Base-by-base conservation (phyloP, 129 eudicot species). In the Tanacetum coccineum region DNA sequence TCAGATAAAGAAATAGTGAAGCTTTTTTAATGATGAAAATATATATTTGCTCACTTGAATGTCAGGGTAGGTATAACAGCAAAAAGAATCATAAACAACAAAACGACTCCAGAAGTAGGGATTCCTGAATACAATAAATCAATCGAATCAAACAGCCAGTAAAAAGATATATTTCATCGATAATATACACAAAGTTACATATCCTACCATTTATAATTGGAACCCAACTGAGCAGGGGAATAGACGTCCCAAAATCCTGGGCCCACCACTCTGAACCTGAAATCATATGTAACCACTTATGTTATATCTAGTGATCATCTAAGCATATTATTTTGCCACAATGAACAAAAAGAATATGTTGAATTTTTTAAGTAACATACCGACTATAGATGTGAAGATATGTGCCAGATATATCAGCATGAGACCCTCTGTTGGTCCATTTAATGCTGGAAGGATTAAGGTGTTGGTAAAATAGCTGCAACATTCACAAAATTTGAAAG, bases 371-470 rank as follows among this genome's bases (percentile, higher is more conserved):
- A 30, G 55, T 70, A 18, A 3, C 82, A 70, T 89, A 93, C 99
- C 99, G 62, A 86, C 96, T 55, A 89, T 30, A 58, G 89, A 84
- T 30, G 99, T 93, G 49, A 93, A 86, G 76, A 86, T 76, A 77
- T 93, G 99, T 48, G 64, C 67, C 70, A 81, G 4, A 45, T 82
- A 93, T 77, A 93, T 93, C 87, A 93, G 81, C 95, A 84, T 79
- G 64, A 93, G 93, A 59, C 99, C 99, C 66, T 93, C 99, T 9
- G 96, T 93, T 32, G 99, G 99, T 62, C 99, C 99, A 81, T 93
- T 93, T 75, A 93, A 62, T 7, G 67, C 93, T 3, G 99, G 96
- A 70, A 93, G 99, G 59, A 93, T 79, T 57, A 93, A 83, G 10
- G 96, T 86, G 77, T 93, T 88, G 80, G 96, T 93, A 64, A 93